Evolutionary conservation across 805 yeast species (phyloP), one percentile per base, ranked within the genome.

Genomic region (Pichia sporocuriosa): DNA sequence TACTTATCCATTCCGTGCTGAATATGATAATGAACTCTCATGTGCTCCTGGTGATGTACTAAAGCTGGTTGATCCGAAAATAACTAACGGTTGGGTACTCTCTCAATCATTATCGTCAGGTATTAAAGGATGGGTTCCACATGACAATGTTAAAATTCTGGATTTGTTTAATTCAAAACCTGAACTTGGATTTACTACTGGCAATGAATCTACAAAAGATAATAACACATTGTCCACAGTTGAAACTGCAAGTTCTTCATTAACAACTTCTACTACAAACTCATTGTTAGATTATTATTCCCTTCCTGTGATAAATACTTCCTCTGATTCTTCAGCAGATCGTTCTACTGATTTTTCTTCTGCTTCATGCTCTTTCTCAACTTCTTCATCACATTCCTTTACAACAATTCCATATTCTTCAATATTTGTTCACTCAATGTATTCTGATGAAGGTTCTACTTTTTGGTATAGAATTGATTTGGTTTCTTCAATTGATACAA

Each of bases 381-480:
- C 19, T n/a, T 30, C 40, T 16, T 29, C 47, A 3, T 6, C 16
- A 12, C 13, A 28, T 7, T 16, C 30, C 6, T 12, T 9, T 26
- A 9, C 7, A 12, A 6, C n/a, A 26, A 11, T 26, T 26, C 25
- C 34, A 7, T 40, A 30, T 26, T 12, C 32, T 2, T 44, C 41
- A 9, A 36, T 44, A 17, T 44, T 27, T 28, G 32, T 72, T 11
- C 57, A 59, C 40, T 67, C 71, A 35, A 44, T 44, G 47, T 35
- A 35, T 19, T 39, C 39, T 3, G 4, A 31, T 2, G 32, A 36
- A 9, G 9, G 16, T 9, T 22, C 35, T 10, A 12, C 36, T 2
- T 70, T 64, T 49, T 74, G 78, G 77, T 74, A 74, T 49, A 61
- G 73, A 40, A 62, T 72, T 23, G 78, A 73, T 45, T 52, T 70